These are phyloP conservation scores for Leptomonas seymouri DNA, from an alignment of 208 protist genomes.

Conservation along the genomic window DNA sequence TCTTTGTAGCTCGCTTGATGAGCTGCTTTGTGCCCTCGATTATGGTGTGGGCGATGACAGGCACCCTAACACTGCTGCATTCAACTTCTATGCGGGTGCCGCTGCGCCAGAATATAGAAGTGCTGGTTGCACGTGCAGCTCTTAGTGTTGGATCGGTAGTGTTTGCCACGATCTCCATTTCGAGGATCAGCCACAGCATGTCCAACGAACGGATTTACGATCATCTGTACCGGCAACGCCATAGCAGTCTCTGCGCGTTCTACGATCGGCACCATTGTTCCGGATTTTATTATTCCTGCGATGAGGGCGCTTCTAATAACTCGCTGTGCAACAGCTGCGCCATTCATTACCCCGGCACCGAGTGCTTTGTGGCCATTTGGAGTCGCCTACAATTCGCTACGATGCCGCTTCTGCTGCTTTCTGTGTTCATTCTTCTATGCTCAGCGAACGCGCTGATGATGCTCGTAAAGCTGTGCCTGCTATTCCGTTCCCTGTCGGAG, in stretches of 20 bases:
- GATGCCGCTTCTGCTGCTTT: constrained; percentile 18
- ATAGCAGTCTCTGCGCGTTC: constrained; percentile 13
- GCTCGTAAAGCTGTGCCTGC: constrained; percentile 4
- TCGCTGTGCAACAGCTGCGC: constrained; percentile 6
- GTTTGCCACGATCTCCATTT: not conserved
- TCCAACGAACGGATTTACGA: not conserved
- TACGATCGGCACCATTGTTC: constrained; percentile 12
- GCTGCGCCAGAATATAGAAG: not conserved
- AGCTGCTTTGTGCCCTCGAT: constrained; percentile 7
- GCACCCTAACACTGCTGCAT: not conserved
- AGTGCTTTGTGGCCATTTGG: constrained; percentile 9
- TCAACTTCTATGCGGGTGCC: constrained; percentile 52
- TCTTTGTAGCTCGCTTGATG: not conserved
- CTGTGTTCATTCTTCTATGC: constrained; percentile 10
- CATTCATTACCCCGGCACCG: not conserved
- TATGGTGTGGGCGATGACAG: constrained; percentile 12
- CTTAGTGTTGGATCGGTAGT: constrained; percentile 20
- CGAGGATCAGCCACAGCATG: not conserved
- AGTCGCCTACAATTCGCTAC: not conserved
- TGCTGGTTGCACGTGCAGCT: constrained; percentile 1
- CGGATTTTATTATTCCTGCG: constrained; percentile 7
- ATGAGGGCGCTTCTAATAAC: not conserved
- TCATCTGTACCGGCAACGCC: not conserved
- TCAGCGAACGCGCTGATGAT: constrained; percentile 9
- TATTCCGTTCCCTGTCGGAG: not conserved